phyloP scores from a whole-genome alignment of 2,329 filamentous ascomycete species.

The Cladophialophora carrionii region DNA sequence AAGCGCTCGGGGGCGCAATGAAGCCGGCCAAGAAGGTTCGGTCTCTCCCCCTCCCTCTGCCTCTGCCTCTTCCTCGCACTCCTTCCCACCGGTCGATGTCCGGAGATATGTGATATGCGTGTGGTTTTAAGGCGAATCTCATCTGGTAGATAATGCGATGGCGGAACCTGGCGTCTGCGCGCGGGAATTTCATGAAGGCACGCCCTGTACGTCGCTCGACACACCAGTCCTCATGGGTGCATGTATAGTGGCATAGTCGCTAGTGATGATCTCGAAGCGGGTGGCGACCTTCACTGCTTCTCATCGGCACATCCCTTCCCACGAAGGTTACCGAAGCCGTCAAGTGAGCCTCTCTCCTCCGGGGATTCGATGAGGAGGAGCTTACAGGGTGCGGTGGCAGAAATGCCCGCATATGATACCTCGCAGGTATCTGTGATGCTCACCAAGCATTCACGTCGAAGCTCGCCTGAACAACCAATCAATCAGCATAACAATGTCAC shows the following conservation, averaged over 20 bases:
- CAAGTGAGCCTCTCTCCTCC: neutral
- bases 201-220: neutral
- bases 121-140: neutral
- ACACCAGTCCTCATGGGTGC: neutral
- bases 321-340: neutral
- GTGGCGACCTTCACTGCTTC: neutral
- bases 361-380: neutral
- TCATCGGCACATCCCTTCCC: neutral
- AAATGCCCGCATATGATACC: neutral
- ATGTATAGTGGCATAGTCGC: neutral
- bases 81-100: neutral
- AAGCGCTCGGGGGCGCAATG: neutral
- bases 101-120: neutral
- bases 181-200: neutral
- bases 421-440: constrained; percentile 28
- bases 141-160: neutral
- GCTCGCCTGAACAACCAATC: constrained; percentile 68
- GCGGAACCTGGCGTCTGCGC: neutral
- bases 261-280: neutral
- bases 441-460: constrained; percentile 92
- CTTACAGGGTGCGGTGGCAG: neutral
- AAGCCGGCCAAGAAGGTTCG: neutral
- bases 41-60: neutral
- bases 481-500: constrained; percentile 19
- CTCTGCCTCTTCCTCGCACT: neutral